Conservation (phyloP, 208 protist genomes). For the Crithidia thermophila region DNA sequence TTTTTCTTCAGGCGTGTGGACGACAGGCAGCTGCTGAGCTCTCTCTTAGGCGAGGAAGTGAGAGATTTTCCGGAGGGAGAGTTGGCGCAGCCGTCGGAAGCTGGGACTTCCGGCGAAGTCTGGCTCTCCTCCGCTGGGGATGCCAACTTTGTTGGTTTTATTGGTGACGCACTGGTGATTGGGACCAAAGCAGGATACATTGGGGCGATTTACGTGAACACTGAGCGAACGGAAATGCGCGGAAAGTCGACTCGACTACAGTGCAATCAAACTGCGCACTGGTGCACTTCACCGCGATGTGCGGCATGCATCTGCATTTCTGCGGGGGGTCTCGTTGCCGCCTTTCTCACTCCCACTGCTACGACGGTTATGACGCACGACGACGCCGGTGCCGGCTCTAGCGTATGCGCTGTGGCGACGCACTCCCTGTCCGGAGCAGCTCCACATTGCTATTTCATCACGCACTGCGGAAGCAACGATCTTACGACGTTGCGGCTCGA, state of each 20-base stretch:
- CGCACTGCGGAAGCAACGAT: slow-evolving; percentile 3
- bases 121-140: slow-evolving; percentile 17
- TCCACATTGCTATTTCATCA: slow-evolving; percentile 10
- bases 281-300: slow-evolving; percentile 5
- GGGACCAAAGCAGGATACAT: slow-evolving; percentile 31
- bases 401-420: background rate
- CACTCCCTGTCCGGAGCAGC: background rate
- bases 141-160: slow-evolving; percentile 25
- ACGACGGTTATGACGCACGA: background rate
- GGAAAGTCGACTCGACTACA: slow-evolving; percentile 16
- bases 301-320: slow-evolving; percentile 17
- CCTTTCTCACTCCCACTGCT: background rate
- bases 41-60: slow-evolving; percentile 23
- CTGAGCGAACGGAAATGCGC: background rate
- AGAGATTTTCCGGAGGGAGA: slow-evolving; percentile 16
- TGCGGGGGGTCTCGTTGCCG: background rate
- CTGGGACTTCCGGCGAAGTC: background rate
- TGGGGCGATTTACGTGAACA: slow-evolving; percentile 16
- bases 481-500: slow-evolving; percentile 17
- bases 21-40: slow-evolving; percentile 36
- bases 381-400: background rate
- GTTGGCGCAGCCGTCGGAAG: background rate
- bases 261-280: background rate
- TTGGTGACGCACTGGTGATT: slow-evolving; percentile 21
- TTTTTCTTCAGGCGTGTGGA: slow-evolving; percentile 32